A percentile compares a stretch with the other conserved stretches of the same genome.
These are phyloP conservation scores for Pichia sp. DNA, from an alignment of 1,139 yeast species.

Conservation along the genomic window DNA sequence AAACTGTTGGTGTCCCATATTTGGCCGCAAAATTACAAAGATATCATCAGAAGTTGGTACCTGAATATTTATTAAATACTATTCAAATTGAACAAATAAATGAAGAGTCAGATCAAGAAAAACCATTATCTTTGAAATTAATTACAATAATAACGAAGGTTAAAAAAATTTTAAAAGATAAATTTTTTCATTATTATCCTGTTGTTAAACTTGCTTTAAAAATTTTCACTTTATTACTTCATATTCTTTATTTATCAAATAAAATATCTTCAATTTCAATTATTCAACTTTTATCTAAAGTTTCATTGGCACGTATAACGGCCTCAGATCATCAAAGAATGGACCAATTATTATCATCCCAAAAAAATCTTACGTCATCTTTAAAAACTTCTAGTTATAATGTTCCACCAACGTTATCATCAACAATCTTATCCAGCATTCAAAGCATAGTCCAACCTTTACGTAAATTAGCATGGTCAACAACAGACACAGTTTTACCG, in stretches of 20 bases:
- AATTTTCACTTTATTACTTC: constrained; percentile 50
- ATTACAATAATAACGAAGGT: neutral
- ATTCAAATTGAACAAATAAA: neutral
- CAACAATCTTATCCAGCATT: constrained; percentile 27
- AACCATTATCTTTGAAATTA: neutral
- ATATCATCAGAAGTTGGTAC: constrained; percentile 57
- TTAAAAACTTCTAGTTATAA: neutral
- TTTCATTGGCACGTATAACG: constrained; percentile 65
- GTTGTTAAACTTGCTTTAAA: constrained; percentile 42
- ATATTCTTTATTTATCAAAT: constrained; percentile 65
- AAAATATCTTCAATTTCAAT: constrained; percentile 58
- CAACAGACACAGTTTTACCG: constrained; percentile 59
- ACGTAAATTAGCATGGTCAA: constrained; percentile 33
- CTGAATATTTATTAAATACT: constrained; percentile 47
- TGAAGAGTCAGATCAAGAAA: neutral
- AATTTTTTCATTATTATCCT: constrained; percentile 61
- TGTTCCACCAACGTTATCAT: constrained; percentile 12
- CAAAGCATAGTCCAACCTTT: constrained; percentile 50
- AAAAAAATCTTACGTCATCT: neutral
- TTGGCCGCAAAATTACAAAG: constrained; percentile 62
- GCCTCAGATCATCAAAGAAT: constrained; percentile 54
- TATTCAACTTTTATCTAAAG: constrained; percentile 54
- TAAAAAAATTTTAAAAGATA: constrained; percentile 25
- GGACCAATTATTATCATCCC: constrained; percentile 26
- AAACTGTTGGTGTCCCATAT: constrained; percentile 64